Base-by-base conservation (phyloP, 768 basidiomycete species). In the Pisolithus microcarpus region DNA sequence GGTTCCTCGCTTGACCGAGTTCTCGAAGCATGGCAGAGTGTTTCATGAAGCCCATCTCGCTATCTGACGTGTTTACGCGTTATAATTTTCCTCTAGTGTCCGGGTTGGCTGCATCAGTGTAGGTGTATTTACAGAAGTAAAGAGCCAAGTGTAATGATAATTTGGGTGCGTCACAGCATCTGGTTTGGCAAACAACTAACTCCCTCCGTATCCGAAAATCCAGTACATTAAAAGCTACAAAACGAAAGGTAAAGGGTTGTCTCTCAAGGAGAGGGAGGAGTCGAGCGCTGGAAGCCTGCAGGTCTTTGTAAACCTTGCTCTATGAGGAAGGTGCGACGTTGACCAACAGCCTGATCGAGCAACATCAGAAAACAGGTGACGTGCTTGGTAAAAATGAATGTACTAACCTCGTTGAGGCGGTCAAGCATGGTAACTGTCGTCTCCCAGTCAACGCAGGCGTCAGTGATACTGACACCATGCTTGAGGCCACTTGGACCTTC, bases 401-500 rank as follows among this genome's bases (percentile, higher is more conserved):
- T 13, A 56, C 70, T 9, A 45, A 74, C 73, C 59, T 75, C 73
- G 53, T 91, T 85, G 46, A 92, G 74, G 51, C 74, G 71, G 61
- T 84, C 76, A 46, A 95, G 79, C 82, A 93, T 87, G 18, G 50
- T 57, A 37, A 90, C 73, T 1, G 92, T 96, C 7, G 75, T 75
- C 44, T 81, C 77, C 90, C 91, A 95, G 65, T 87, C 79, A 43
- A 94, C 84, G 61, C 92, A 96, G 2, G 90, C 93, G 57, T 96
- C 92, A 0, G 92, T 96, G 64, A 95, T 93, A 55, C 83, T 86
- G 49, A 94, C 81, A 48, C 90, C 90, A 51, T 84, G 73, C 67
- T 87, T 90, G 58, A 93, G 77, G 8, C 65, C 78, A 16, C 70
- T 57, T 0, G 86, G 84, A 7, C 92, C 87, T 38, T 72, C 75